Evolutionary conservation across 164 flowering plant genomes (phyloP).

Genomic region (Nelumbo lutea): DNA sequence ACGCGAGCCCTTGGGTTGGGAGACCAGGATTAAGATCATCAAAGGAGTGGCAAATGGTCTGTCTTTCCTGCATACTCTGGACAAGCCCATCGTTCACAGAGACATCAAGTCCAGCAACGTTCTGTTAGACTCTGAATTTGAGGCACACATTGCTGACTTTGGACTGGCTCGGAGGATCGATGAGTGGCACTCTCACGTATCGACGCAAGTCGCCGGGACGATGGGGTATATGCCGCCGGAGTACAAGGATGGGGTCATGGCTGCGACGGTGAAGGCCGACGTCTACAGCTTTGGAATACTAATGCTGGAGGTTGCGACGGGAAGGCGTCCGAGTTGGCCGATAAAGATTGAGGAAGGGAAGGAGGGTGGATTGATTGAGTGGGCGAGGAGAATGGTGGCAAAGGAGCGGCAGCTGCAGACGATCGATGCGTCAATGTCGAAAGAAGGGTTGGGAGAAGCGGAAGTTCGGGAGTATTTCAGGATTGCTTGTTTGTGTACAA

Average conservation of each 20-base stretch:
- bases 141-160: slow-evolving; percentile 79
- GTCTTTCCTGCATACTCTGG: slow-evolving; percentile 45
- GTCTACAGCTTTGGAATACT: slow-evolving; percentile 79
- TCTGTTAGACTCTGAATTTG: slow-evolving; percentile 48
- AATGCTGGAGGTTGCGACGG: slow-evolving; percentile 70
- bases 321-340: slow-evolving; percentile 61
- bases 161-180: slow-evolving; percentile 67
- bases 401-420: slow-evolving; percentile 34
- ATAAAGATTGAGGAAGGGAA: slow-evolving; percentile 24
- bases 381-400: slow-evolving; percentile 48
- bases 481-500: slow-evolving; percentile 54
- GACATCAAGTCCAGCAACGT: slow-evolving; percentile 88
- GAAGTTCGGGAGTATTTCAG: slow-evolving; percentile 49
- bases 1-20: slow-evolving; percentile 45
- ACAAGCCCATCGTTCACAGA: slow-evolving; percentile 65
- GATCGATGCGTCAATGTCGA: slow-evolving; percentile 32
- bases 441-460: slow-evolving; percentile 27
- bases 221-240: slow-evolving; percentile 98
- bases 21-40: slow-evolving; percentile 40
- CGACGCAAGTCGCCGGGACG: slow-evolving; percentile 88
- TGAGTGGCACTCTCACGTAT: slow-evolving; percentile 52
- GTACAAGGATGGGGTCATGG: slow-evolving; percentile 48
- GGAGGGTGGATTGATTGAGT: slow-evolving; percentile 41
- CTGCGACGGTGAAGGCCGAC: slow-evolving; percentile 58
- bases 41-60: slow-evolving; percentile 69